These are phyloP conservation scores for Stephanodiscus minutulus DNA, from an alignment of 108 stramenopile genomes.

Conservation along the genomic window DNA sequence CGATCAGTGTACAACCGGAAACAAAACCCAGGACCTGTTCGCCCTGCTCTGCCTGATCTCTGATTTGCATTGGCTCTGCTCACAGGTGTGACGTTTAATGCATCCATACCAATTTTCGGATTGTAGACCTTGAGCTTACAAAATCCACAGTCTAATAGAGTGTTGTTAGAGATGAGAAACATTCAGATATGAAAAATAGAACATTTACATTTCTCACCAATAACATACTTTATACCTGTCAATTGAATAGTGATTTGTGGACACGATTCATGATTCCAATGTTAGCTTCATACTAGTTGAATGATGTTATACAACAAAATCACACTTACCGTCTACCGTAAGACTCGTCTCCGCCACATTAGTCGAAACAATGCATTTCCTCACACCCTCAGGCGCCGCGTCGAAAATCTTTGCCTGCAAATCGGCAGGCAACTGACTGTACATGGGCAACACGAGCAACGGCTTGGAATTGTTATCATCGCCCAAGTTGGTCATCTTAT, in stretches of 20 bases:
- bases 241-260: not conserved
- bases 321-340: constrained; percentile 97
- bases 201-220: constrained; percentile 2
- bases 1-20: constrained; percentile 98
- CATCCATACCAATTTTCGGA: constrained; percentile 99
- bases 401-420: constrained; percentile 98
- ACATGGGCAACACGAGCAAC: constrained; percentile 97
- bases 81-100: constrained; percentile 95
- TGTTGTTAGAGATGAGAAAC: constrained; percentile 17
- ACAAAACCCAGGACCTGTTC: constrained; percentile 96
- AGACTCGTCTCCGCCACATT: constrained; percentile 99
- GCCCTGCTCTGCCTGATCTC: constrained; percentile 94
- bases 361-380: constrained; percentile 98
- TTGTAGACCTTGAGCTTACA: constrained; percentile 99
- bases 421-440: constrained; percentile 98
- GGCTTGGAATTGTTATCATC: constrained; percentile 78
- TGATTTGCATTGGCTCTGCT: constrained; percentile 98
- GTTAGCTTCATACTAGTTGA: not conserved
- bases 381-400: constrained; percentile 86
- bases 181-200: constrained; percentile 6
- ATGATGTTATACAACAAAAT: constrained; percentile 49
- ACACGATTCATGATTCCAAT: constrained; percentile 2
- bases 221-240: constrained; percentile 12
- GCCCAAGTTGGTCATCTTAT: constrained; percentile 87
- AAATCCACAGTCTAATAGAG: constrained; percentile 83